Evolutionary conservation across 139 green algal species (phyloP), one percentile per base, ranked within the genome.

Genomic region (Auxenochlorella pyrenoidosa): DNA sequence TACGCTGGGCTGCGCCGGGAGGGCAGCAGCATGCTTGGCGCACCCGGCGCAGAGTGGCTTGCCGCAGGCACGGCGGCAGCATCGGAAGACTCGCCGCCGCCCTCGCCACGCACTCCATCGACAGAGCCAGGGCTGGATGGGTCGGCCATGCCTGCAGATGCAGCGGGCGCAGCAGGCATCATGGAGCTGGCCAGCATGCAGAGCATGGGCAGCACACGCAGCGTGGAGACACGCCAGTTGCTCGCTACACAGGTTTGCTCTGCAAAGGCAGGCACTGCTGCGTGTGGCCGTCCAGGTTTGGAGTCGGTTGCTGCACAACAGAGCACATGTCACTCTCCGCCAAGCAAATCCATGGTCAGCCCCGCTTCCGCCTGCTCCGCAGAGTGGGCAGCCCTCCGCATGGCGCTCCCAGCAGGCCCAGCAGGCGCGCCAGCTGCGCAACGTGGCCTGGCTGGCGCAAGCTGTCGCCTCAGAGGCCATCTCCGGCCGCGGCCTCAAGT

Each of bases 401-500:
- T 38, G 34, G 75, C 41, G 28, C 41, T 30, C 59, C 36, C 58
- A 75, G 79, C 78, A 54, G 51, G 8, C 16, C 19, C 24, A 41
- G 41, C 75, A 80, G 41, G 51, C 51, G 19, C 51, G 72, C 30
- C 51, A 70, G 78, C 58, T 59, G 58, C 63, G 63, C 41, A 43
- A 41, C 41, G 44, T 79, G 18, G 66, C 44, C 44, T 79, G 82
- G 68, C 68, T 87, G 82, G 82, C 82, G 16, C 68, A 43, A 22
- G 41, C 47, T 22, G 79, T 16, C 4, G 41, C n/a, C 36, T 68
- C 44, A 15, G 82, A 87, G 68, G 68, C 82, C 8, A n/a, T 80
- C 32, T 68, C 82, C 2, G 82, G 82, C 8, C n/a, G 44, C 26
- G 82, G 82, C 68, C 36, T 87, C n/a, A 72, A 58, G 82, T 58